Base-by-base conservation (phyloP, 306 rosid species). In the Begonia loranthoides region DNA sequence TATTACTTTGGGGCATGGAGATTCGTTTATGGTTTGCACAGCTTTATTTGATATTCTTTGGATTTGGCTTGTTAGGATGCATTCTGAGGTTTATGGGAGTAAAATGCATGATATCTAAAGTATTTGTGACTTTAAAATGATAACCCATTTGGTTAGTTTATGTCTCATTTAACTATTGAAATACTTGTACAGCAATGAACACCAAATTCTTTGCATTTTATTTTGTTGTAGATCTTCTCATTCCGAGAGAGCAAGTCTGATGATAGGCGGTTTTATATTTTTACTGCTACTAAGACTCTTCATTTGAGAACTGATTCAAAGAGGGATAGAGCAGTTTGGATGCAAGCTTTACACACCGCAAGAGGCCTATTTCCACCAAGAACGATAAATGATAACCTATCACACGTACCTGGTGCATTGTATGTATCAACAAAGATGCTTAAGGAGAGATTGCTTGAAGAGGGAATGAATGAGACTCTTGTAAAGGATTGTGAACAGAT, bases 281-380 rank as follows among this genome's bases (percentile, higher is more conserved):
- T 80, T 53, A 86, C 99, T 14, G 92, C 99, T 41, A 90, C 94
- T 3, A 90, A 90, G 79, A 90, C 99, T 22, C 95, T 90, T 56
- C 99, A 90, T 69, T 71, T 90, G 59, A 86, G 99, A 66, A 86
- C 94, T 1, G 94, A 73, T 54, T 82, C 94, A 9, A 90, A 76
- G 79, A 78, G 60, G 19, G 99, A 90, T 50, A 73, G 99, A 58
- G 83, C 77, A 44, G 83, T 83, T 14, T 90, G 99, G 99, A 67
- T 82, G 13, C 92, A 90, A 65, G 95, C 99, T 50, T 75, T 90
- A 75, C 79, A 72, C 11, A 74, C 88, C 55, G 76, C 88, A 22
- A 73, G 86, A 49, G 76, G 74, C 60, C 75, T 76, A 24, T 80
- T 76, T 69, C 88, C 88, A 11, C 75, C 45, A 50, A 51, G 74